These are phyloP conservation scores for Paraphaeosphaeria minitans DNA, from an alignment of 2,329 filamentous ascomycete genomes.

Conservation along the genomic window DNA sequence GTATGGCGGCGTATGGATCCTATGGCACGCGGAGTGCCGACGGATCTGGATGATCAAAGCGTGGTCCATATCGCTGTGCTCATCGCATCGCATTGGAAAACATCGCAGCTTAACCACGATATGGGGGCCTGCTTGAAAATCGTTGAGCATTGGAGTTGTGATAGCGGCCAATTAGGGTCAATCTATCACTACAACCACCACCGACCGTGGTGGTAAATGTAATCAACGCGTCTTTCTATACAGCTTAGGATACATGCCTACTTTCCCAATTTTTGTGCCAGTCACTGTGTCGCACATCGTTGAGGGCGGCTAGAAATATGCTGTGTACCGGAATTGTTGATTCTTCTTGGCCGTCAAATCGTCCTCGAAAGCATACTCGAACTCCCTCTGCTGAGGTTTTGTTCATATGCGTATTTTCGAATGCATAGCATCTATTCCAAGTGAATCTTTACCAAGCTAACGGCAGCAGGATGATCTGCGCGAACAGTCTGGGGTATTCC, in stretches of 20 bases:
- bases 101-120: not conserved
- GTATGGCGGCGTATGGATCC: not conserved
- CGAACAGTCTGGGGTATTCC: not conserved
- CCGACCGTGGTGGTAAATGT: not conserved
- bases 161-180: not conserved
- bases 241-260: not conserved
- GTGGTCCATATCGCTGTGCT: not conserved
- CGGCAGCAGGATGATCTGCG: not conserved
- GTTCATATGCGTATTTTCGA: slow-evolving; percentile 53
- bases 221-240: not conserved
- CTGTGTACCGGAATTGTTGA: slow-evolving; percentile 28
- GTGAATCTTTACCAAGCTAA: not conserved
- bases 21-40: not conserved
- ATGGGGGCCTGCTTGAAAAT: not conserved
- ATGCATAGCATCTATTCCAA: not conserved
- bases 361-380: slow-evolving; percentile 59
- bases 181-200: not conserved
- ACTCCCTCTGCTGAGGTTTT: slow-evolving; percentile 52
- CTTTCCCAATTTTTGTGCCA: too few relatives aligned
- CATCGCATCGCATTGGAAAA: not conserved
- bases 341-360: slow-evolving; percentile 54
- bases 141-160: not conserved
- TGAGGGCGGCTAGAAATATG: slow-evolving; percentile 11
- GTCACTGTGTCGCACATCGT: not conserved
- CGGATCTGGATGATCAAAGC: not conserved